Evolutionary conservation across 179 eudicot species (phyloP).

Genomic region (Nepenthes alata): DNA sequence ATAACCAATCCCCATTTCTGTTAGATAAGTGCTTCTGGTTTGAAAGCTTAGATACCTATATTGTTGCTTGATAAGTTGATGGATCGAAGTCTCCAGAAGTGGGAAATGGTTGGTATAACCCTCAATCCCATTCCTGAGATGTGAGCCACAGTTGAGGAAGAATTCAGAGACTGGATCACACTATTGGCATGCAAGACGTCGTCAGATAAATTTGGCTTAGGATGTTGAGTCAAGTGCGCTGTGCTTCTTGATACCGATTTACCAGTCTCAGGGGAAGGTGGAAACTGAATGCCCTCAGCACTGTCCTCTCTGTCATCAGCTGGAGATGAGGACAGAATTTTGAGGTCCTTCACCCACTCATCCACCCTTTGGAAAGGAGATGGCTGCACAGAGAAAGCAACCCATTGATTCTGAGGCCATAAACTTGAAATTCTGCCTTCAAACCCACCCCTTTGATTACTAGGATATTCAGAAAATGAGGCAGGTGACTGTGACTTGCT

Average conservation of each 20-base stretch:
- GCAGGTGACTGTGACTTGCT: conserved; percentile 24
- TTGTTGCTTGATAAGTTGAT: conserved; percentile 75
- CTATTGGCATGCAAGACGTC: conserved; percentile 60
- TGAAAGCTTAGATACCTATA: conserved; percentile 32
- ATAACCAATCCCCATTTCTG: too few relatives aligned
- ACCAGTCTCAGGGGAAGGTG: conserved; percentile 48
- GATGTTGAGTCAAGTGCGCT: conserved; percentile 13
- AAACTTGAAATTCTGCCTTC: conserved; percentile 38
- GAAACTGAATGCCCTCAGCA: conserved; percentile 20
- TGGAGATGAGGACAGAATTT: conserved; percentile 20
- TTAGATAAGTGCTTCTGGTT: neutral
- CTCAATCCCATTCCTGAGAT: conserved; percentile 66
- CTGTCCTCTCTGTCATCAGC: conserved; percentile 12
- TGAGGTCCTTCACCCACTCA: conserved; percentile 69
- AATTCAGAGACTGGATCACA: conserved; percentile 61
- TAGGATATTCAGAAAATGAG: conserved; percentile 23
- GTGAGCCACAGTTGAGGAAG: conserved; percentile 86
- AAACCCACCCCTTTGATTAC: conserved; percentile 25
- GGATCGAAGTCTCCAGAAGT: conserved; percentile 62
- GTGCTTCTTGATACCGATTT: conserved; percentile 16
- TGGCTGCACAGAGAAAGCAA: conserved; percentile 57
- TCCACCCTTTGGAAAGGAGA: conserved; percentile 53
- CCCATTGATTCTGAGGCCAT: conserved; percentile 91
- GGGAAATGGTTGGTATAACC: conserved; percentile 52
- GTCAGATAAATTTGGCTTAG: conserved; percentile 34